Conservation (phyloP, 164 flowering plant genomes). For the Chimonanthus salicifolius region DNA sequence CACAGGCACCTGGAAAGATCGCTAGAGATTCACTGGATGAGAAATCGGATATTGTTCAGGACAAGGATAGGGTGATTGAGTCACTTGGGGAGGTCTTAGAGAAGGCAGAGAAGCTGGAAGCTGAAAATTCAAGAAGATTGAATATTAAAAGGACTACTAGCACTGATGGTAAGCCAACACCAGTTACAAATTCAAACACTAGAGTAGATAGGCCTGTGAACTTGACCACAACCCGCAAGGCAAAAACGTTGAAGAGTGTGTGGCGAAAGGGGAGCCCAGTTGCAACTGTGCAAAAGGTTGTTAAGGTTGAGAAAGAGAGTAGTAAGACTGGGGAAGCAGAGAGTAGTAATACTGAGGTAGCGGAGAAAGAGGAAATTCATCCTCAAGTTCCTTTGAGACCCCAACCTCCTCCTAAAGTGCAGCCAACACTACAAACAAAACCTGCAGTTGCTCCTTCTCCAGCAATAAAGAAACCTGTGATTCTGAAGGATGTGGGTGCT, state of each 20-base stretch:
- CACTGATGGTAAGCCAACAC: constrained; percentile 24
- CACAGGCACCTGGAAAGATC: constrained; percentile 22
- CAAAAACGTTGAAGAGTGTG: constrained; percentile 71
- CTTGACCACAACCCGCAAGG: constrained; percentile 22
- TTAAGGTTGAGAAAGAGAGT: constrained; percentile 24
- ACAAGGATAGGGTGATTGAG: constrained; percentile 64
- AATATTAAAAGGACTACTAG: constrained; percentile 20
- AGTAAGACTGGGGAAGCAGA: constrained; percentile 16
- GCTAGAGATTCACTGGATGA: constrained; percentile 20
- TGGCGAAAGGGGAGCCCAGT: constrained; percentile 87
- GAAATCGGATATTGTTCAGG: constrained; percentile 29
- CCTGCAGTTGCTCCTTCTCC: constrained; percentile 66
- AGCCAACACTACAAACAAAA: constrained; percentile 52
- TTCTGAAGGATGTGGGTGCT: constrained; percentile 72
- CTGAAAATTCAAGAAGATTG: constrained; percentile 11
- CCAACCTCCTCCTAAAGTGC: constrained; percentile 49
- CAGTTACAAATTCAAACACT: constrained; percentile 14
- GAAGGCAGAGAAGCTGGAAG: constrained; percentile 81
- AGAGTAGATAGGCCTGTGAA: constrained; percentile 22
- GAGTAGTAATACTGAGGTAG: constrained; percentile 15
- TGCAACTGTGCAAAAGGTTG: constrained; percentile 44
- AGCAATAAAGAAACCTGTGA: constrained; percentile 43
- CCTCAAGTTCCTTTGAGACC: constrained; percentile 16
- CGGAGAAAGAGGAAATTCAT: constrained; percentile 19
- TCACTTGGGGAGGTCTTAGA: constrained; percentile 86